A percentile compares a stretch with the other conserved stretches of the same genome.
Evolutionary conservation across 257 asterid genomes (phyloP).

Genomic region (Solanum chilense): DNA sequence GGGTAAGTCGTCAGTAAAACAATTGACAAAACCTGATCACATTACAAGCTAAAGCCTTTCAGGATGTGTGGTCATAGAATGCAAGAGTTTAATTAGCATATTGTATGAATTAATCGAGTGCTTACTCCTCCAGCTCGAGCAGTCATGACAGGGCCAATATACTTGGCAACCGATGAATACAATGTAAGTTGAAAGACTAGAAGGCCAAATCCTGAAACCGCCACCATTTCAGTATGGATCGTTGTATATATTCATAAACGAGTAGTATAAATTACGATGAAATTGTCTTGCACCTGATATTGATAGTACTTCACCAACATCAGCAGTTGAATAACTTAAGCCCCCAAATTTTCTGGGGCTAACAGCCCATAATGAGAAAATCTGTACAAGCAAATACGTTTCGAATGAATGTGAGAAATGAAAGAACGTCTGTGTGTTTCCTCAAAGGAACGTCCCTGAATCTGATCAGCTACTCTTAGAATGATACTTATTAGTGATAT

Average conservation of each 20-base stretch:
- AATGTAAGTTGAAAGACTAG: slow-evolving; percentile 55
- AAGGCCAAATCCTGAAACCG: slow-evolving; percentile 62
- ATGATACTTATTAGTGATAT: neutral
- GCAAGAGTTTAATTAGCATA: neutral
- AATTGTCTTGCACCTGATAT: slow-evolving; percentile 39
- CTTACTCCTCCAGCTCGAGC: slow-evolving; percentile 71
- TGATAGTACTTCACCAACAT: slow-evolving; percentile 71
- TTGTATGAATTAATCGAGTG: neutral
- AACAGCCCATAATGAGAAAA: slow-evolving; percentile 88
- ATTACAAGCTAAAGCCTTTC: neutral
- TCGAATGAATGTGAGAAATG: neutral
- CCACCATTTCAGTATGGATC: neutral
- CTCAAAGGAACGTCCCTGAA: neutral
- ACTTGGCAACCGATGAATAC: slow-evolving; percentile 40
- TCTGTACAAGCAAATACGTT: slow-evolving; percentile 16
- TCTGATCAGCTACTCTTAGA: neutral
- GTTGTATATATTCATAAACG: neutral
- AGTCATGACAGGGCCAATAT: slow-evolving; percentile 42
- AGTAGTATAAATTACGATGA: neutral
- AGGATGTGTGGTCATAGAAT: neutral
- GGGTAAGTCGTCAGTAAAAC: slow-evolving; percentile 59
- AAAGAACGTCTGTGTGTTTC: neutral
- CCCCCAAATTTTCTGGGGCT: slow-evolving; percentile 73
- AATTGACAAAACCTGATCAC: slow-evolving; percentile 45
- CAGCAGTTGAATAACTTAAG: slow-evolving; percentile 45